Evolutionary conservation across 2,329 filamentous ascomycete genomes (phyloP).

Genomic region (Albifimbria verrucaria): DNA sequence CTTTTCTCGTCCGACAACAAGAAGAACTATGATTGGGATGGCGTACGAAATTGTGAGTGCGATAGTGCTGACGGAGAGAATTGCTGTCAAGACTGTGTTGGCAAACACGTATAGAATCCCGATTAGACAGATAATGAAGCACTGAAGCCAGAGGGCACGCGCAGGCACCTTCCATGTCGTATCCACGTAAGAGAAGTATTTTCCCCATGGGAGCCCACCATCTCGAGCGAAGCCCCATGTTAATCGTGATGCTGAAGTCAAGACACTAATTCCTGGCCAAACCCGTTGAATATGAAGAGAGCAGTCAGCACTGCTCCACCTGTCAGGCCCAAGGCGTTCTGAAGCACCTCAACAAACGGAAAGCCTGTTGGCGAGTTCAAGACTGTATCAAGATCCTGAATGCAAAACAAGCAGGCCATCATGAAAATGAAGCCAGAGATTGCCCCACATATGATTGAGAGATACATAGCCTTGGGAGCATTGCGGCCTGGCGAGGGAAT

Average conservation of each 20-base stretch:
- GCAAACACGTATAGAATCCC: slow-evolving; percentile 56
- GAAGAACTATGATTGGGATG: slow-evolving; percentile 46
- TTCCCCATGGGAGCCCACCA: slow-evolving; percentile 42
- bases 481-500: slow-evolving; percentile 49
- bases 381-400: slow-evolving; percentile 41
- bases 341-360: slow-evolving; percentile 47
- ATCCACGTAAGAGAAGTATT: slow-evolving; percentile 41
- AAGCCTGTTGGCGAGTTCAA: slow-evolving; percentile 36
- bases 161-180: slow-evolving; percentile 48
- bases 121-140: slow-evolving; percentile 36
- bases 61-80: slow-evolving; percentile 54
- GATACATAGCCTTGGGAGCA: slow-evolving; percentile 48
- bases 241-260: slow-evolving; percentile 49
- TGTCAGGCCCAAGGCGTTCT: slow-evolving; percentile 27
- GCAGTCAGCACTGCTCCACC: slow-evolving; percentile 43
- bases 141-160: slow-evolving; percentile 50
- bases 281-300: slow-evolving; percentile 53
- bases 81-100: slow-evolving; percentile 49
- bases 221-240: slow-evolving; percentile 55
- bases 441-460: slow-evolving; percentile 48
- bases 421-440: slow-evolving; percentile 49
- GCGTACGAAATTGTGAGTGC: slow-evolving; percentile 53
- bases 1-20: slow-evolving; percentile 49
- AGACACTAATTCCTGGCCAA: slow-evolving; percentile 48
- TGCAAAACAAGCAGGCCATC: slow-evolving; percentile 48